Conservation (phyloP, 2,329 filamentous ascomycete genomes). For the Xylariaceae sp. region DNA sequence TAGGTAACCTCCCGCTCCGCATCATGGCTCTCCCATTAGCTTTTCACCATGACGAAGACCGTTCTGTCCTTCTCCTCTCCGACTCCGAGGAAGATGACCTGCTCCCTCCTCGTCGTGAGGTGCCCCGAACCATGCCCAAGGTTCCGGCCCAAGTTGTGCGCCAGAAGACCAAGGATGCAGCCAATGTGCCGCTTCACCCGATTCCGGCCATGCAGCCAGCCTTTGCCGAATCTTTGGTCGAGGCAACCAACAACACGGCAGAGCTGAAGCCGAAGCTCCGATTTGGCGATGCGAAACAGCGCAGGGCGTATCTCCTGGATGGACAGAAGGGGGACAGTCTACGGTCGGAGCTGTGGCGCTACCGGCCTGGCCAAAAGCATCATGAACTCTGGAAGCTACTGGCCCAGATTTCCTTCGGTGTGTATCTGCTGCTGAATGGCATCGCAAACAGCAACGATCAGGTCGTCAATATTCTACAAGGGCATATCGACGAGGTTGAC, state of each 20-base stretch:
- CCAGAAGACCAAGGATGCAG: constrained; percentile 25
- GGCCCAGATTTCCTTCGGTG: constrained; percentile 88
- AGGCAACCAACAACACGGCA: constrained; percentile 53
- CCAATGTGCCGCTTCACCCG: constrained; percentile 54
- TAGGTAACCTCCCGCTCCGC: constrained; percentile 7
- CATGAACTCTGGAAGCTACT: constrained; percentile 89
- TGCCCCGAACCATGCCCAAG: constrained; percentile 11
- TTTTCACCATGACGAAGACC: constrained; percentile 26
- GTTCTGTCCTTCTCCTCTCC: constrained; percentile 24
- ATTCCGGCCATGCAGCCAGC: constrained; percentile 73
- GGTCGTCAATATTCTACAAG: constrained; percentile 83
- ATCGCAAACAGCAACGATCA: constrained; percentile 86
- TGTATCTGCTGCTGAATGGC: constrained; percentile 79
- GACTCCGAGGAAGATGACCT: constrained; percentile 27
- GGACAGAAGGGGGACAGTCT: constrained; percentile 64
- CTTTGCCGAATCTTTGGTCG: constrained; percentile 76
- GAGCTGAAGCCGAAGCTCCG: constrained; percentile 48
- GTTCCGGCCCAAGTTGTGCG: constrained; percentile 20
- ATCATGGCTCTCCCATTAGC: constrained; percentile 26
- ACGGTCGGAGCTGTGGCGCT: constrained; percentile 71
- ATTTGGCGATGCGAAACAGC: constrained; percentile 52
- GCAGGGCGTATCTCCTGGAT: constrained; percentile 65
- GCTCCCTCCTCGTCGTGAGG: constrained; percentile 17
- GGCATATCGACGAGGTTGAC: constrained; percentile 91
- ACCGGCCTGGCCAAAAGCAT: constrained; percentile 68